These are phyloP conservation scores for Thermochaetoides thermophila DNA, from an alignment of 495 filamentous ascomycete genomes.

Conservation along the genomic window DNA sequence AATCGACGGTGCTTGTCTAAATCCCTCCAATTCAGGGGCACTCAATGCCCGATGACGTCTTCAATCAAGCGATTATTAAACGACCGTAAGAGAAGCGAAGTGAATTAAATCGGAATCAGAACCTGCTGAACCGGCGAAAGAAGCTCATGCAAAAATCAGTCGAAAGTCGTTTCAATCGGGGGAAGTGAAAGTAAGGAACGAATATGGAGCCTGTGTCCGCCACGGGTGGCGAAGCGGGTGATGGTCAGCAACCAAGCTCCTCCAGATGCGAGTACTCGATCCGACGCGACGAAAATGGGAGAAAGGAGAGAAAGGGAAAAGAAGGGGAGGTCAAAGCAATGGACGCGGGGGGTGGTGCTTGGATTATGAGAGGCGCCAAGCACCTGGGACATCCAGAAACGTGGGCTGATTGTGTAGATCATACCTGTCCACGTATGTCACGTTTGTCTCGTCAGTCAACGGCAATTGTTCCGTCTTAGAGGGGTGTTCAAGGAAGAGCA, in stretches of 20 bases:
- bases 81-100: slow-evolving; percentile 3
- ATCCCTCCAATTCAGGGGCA: slow-evolving; percentile 9
- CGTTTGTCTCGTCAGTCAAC: slow-evolving; percentile 23
- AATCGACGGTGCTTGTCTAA: slow-evolving; percentile 4
- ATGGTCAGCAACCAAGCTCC: slow-evolving; percentile 31
- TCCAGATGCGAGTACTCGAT: too few relatives aligned
- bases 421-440: slow-evolving; percentile 40
- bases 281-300: slow-evolving; percentile 10
- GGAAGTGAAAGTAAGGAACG: slow-evolving; percentile 23
- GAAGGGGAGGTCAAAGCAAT: slow-evolving; percentile 14
- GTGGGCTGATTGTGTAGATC: slow-evolving; percentile 32
- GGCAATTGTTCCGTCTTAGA: slow-evolving; percentile 14
- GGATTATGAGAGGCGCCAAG: slow-evolving; percentile 31
- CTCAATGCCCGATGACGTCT: slow-evolving; percentile 6
- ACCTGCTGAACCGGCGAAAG: slow-evolving; percentile 38
- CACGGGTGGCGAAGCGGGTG: slow-evolving; percentile 18
- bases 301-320: slow-evolving; percentile 15
- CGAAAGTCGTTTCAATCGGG: slow-evolving; percentile 17
- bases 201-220: slow-evolving; percentile 29
- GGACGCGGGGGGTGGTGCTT: slow-evolving; percentile 31
- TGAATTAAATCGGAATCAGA: slow-evolving; percentile 30
- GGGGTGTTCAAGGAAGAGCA: too few relatives aligned
- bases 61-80: slow-evolving; percentile 7
- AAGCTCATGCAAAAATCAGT: slow-evolving; percentile 16
- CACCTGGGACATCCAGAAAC: slow-evolving; percentile 23